These are phyloP conservation scores for Peronospora destructor DNA, from an alignment of 352 stramenopile species.

Conservation along the genomic window DNA sequence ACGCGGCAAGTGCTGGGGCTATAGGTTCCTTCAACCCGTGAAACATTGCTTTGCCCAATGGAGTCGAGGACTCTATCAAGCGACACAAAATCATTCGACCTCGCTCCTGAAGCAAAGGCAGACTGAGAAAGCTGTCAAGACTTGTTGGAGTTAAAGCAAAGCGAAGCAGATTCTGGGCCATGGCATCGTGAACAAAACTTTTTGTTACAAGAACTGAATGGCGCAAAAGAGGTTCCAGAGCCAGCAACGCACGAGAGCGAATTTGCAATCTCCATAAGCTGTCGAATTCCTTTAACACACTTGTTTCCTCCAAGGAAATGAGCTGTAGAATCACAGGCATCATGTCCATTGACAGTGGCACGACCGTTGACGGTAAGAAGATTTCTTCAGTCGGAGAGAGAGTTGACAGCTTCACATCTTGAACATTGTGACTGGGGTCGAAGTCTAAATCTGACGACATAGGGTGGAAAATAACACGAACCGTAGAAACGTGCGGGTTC, in stretches of 20 bases:
- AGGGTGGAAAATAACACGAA: constrained; percentile 73
- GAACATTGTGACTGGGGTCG: constrained; percentile 75
- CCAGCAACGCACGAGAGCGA: constrained; percentile 70
- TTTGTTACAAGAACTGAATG: constrained; percentile 41
- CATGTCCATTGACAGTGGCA: constrained; percentile 58
- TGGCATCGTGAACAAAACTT: constrained; percentile 29
- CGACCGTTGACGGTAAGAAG: constrained; percentile 40
- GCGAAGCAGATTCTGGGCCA: constrained; percentile 47
- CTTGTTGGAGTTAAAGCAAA: constrained; percentile 59
- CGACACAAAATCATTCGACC: constrained; percentile 79
- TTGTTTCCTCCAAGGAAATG: constrained; percentile 63
- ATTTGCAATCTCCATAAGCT: constrained; percentile 82
- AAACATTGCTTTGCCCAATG: constrained; percentile 76
- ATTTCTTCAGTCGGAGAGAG: constrained; percentile 78
- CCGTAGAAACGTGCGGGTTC: constrained; percentile 48
- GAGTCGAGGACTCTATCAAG: constrained; percentile 77
- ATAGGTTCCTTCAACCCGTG: constrained; percentile 53
- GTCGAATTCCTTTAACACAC: constrained; percentile 58
- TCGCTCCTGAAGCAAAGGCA: constrained; percentile 71
- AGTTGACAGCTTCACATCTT: constrained; percentile 63
- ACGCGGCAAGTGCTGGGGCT: constrained; percentile 19
- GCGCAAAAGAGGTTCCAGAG: constrained; percentile 68
- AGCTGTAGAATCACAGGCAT: constrained; percentile 82
- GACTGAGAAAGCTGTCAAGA: constrained; percentile 65
- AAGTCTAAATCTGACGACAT: constrained; percentile 50